Evolutionary conservation across 805 yeast species (phyloP), one percentile per base, ranked within the genome.

Genomic region (Wickerhamiella domercqiae): DNA sequence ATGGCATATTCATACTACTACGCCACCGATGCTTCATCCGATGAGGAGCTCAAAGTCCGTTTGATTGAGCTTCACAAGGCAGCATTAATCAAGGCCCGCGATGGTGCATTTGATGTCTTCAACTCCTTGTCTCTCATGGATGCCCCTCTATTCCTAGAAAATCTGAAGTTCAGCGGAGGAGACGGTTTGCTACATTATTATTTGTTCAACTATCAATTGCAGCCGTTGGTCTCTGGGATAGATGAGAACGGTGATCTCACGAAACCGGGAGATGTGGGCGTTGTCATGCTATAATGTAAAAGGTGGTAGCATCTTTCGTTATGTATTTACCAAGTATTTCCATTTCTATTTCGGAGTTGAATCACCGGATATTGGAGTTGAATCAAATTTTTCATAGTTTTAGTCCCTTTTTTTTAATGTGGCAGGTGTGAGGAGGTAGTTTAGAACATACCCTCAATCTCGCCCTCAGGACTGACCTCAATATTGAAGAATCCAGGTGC

Each of bases 401-500:
- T 13, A 13, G 13, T 24, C 9, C 11, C 26, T 24, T 24, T 24
- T 9, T 9, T 24, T 24, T 24, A 24, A 24, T 9, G 26, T 24
- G 9, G 26, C 11, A 9, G 13, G 26, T 24, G 13, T 13, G 26
- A 24, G n/a, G n/a, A n/a, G n/a, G n/a, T n/a, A n/a, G n/a, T 7
- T 52, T 66, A 86, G 56, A 86, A 86, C 56, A 86, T 67, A 21
- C 97, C 97, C 51, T 83, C 94, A 49, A 87, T 86, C 54, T 84
- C 84, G 40, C 97, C 98, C 22, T 82, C 79, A 14, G 66, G 70
- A 57, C 79, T 74, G 38, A 87, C 90, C 60, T 87, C 98, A 41
- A 87, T 95, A 54, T 86, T 81, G 94, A 87, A 82, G 66, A 80
- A 87, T 19, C 97, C 97, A 49, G 93, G 79, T 57, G 81, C 86